These are phyloP conservation scores for Lizonia empirigonia DNA, from an alignment of 2,329 filamentous ascomycete species.

Conservation along the genomic window DNA sequence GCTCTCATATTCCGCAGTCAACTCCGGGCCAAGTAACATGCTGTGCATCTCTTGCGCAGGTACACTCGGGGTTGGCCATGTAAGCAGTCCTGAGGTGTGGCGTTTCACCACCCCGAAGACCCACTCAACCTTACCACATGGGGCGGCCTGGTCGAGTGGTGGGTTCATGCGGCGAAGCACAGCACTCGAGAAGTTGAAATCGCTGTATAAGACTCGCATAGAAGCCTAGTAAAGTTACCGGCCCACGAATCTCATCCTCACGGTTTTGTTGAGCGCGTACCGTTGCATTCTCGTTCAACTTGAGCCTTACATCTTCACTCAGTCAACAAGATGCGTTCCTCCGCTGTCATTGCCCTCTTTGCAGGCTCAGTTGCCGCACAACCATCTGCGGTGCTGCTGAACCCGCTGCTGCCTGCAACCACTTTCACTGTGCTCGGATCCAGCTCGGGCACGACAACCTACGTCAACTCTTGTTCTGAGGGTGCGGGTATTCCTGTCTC, in stretches of 20 bases:
- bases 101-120: slow-evolving; percentile 9
- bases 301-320: not conserved
- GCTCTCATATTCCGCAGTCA: not conserved
- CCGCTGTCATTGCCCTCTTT: slow-evolving; percentile 22
- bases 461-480: slow-evolving; percentile 25
- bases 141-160: slow-evolving; percentile 7
- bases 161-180: slow-evolving; percentile 2
- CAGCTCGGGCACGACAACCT: slow-evolving; percentile 31
- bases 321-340: slow-evolving; percentile 25
- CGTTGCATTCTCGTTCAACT: not conserved
- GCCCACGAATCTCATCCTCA: not conserved
- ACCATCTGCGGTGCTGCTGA: slow-evolving; percentile 24
- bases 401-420: slow-evolving; percentile 13
- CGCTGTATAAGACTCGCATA: slow-evolving; percentile 7
- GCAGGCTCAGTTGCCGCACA: slow-evolving; percentile 28
- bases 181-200: not conserved
- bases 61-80: slow-evolving; percentile 5
- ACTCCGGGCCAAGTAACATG: not conserved
- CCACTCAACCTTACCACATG: slow-evolving; percentile 9
- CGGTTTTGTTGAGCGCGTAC: not conserved
- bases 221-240: not conserved
- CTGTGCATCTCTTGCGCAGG: not conserved
- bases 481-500: slow-evolving; percentile 19
- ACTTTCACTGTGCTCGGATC: slow-evolving; percentile 30
- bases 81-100: slow-evolving; percentile 11